These are phyloP conservation scores for Stipa capillata DNA, from an alignment of 176 grass and related monocot genomes.

Conservation along the genomic window DNA sequence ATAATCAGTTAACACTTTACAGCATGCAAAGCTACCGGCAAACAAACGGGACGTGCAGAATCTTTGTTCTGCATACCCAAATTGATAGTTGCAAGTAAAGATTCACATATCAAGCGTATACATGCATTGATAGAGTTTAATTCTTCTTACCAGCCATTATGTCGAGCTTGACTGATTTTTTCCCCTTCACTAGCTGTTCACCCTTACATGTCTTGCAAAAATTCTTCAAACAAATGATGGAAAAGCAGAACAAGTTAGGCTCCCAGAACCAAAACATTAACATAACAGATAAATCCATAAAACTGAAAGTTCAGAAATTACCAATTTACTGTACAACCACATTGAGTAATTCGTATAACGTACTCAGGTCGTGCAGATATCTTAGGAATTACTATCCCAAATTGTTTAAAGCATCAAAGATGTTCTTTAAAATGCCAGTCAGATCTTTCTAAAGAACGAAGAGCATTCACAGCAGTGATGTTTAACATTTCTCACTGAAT, in stretches of 20 bases:
- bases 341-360: neutral
- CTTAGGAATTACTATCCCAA: neutral
- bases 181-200: slow-evolving; percentile 54
- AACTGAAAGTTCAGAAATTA: neutral
- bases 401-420: slow-evolving; percentile 1
- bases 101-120: neutral
- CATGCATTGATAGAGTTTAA: neutral
- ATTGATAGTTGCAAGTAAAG: slow-evolving; percentile 1
- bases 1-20: neutral
- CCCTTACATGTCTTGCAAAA: slow-evolving; percentile 98
- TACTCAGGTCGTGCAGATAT: neutral
- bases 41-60: neutral
- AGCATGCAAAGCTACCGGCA: neutral
- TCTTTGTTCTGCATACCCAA: neutral
- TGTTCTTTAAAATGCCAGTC: no score
- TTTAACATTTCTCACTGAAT: no score
- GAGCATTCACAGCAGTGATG: no score
- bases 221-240: slow-evolving; percentile 41
- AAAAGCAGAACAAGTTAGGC: slow-evolving; percentile 13
- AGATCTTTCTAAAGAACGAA: no score
- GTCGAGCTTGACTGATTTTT: slow-evolving; percentile 72
- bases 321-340: neutral
- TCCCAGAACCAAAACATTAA: neutral
- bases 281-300: neutral
- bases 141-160: slow-evolving; percentile 62